Evolutionary conservation across 768 basidiomycete genomes (phyloP).

Genomic region (Pleurotus pulmonarius): DNA sequence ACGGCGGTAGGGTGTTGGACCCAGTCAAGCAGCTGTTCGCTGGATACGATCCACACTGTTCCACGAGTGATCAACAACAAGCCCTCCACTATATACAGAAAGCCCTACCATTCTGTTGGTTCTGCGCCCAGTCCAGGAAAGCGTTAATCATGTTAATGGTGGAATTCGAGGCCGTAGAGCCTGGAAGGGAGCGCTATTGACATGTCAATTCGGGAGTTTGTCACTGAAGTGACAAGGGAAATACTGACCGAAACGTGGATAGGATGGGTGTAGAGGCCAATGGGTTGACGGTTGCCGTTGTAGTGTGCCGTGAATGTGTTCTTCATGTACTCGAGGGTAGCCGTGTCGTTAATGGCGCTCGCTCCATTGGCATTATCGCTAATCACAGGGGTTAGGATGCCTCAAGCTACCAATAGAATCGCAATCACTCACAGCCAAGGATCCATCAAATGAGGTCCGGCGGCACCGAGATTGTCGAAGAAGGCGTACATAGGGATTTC

Average conservation of each 20-base stretch:
- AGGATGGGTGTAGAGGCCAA: constrained; percentile 80
- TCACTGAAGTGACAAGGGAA: too few species aligned
- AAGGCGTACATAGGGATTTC: constrained; percentile 82
- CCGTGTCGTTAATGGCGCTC: constrained; percentile 47
- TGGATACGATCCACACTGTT: constrained; percentile 72
- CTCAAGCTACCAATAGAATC: neutral
- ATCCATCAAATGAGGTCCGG: constrained; percentile 73
- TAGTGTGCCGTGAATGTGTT: constrained; percentile 73
- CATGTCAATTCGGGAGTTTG: too few species aligned
- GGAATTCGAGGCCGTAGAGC: constrained; percentile 42
- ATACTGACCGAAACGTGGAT: constrained; percentile 64
- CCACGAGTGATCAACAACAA: neutral
- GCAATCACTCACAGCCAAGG: constrained; percentile 62
- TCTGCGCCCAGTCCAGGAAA: constrained; percentile 81
- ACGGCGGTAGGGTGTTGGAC: constrained; percentile 64
- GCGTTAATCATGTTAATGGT: constrained; percentile 74
- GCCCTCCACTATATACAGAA: too few species aligned
- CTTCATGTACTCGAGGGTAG: constrained; percentile 71
- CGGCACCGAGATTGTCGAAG: constrained; percentile 56
- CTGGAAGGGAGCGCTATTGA: constrained; percentile 55
- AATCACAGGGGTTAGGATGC: neutral
- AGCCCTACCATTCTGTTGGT: constrained; percentile 65
- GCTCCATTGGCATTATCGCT: constrained; percentile 56
- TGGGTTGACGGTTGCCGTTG: constrained; percentile 69
- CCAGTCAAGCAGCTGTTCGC: constrained; percentile 71